Evolutionary conservation across 306 rosid species (phyloP).

Genomic region (Glycyrrhiza uralensis): DNA sequence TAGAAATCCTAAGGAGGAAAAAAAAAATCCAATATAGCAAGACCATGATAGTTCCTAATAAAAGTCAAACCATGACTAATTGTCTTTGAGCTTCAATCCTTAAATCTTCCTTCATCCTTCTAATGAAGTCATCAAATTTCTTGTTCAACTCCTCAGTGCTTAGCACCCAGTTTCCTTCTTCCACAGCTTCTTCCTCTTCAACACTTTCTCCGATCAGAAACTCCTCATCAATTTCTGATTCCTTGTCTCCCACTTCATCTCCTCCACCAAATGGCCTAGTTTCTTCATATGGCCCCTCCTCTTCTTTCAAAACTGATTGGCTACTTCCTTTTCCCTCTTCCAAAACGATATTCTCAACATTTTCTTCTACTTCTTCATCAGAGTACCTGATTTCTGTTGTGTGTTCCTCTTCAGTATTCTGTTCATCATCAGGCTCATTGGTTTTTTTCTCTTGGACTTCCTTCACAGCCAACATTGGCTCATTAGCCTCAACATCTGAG

Average conservation of each 20-base stretch:
- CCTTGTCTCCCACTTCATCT: slow-evolving; percentile 13
- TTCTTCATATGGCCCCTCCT: slow-evolving; percentile 21
- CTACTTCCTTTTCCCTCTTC: slow-evolving; percentile 13
- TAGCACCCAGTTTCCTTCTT: slow-evolving; percentile 37
- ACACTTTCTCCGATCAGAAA: slow-evolving; percentile 21
- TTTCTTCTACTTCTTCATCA: slow-evolving; percentile 10
- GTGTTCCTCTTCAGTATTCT: slow-evolving; percentile 17
- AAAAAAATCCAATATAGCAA: background rate
- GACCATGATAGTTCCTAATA: background rate
- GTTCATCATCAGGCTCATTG: background rate
- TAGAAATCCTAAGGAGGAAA: background rate
- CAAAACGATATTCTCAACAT: background rate
- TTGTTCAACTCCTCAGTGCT: slow-evolving; percentile 71
- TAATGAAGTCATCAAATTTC: slow-evolving; percentile 81
- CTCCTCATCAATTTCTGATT: background rate
- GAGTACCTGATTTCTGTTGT: slow-evolving; percentile 14
- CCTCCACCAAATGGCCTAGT: background rate
- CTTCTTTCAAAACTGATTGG: background rate
- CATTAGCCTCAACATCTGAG: slow-evolving; percentile 13
- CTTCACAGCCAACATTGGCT: slow-evolving; percentile 21
- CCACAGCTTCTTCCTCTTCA: slow-evolving; percentile 32
- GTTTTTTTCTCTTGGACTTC: background rate
- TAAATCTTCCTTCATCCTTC: slow-evolving; percentile 64
- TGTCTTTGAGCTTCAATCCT: slow-evolving; percentile 60
- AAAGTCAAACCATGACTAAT: slow-evolving; percentile 43